Evolutionary conservation across 805 yeast genomes (phyloP).

Genomic region (Spathaspora gorwiae): DNA sequence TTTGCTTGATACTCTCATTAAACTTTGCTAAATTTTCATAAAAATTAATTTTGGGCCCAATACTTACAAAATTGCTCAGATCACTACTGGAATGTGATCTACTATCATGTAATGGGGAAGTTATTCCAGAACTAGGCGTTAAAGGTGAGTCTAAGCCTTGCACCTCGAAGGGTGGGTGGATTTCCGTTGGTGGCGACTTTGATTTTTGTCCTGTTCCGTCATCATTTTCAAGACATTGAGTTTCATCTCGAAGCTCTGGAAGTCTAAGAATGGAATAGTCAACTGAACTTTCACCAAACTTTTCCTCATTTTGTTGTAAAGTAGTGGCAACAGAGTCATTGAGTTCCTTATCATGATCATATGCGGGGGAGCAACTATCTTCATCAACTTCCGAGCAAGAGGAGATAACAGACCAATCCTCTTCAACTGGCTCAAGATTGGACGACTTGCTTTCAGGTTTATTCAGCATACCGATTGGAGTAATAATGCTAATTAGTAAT

Average conservation of each 20-base stretch:
- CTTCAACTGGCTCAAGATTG: constrained; percentile 16
- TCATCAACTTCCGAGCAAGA: constrained; percentile 32
- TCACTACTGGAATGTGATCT: neutral
- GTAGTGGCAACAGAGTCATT: neutral
- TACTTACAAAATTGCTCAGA: neutral
- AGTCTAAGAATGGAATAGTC: neutral
- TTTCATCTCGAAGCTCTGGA: neutral
- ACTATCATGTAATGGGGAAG: neutral
- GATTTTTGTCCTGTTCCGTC: neutral
- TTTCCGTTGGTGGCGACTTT: neutral
- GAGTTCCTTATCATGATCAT: neutral
- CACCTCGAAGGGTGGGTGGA: neutral
- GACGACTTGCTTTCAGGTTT: neutral
- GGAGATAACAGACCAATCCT: constrained; percentile 44
- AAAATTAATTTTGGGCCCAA: constrained; percentile 14
- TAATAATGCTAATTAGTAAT: no score
- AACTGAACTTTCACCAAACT: neutral
- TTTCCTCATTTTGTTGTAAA: neutral
- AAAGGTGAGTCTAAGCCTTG: neutral
- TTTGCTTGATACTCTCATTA: constrained; percentile 20
- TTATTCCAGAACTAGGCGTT: neutral
- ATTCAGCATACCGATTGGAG: neutral
- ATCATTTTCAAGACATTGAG: no score
- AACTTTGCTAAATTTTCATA: constrained; percentile 19
- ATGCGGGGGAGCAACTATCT: constrained; percentile 11